Percentiles rank a stretch among this genome's conserved stretches.
phyloP scores from a whole-genome alignment of 208 protist species.

The Leishmania aethiopica region DNA sequence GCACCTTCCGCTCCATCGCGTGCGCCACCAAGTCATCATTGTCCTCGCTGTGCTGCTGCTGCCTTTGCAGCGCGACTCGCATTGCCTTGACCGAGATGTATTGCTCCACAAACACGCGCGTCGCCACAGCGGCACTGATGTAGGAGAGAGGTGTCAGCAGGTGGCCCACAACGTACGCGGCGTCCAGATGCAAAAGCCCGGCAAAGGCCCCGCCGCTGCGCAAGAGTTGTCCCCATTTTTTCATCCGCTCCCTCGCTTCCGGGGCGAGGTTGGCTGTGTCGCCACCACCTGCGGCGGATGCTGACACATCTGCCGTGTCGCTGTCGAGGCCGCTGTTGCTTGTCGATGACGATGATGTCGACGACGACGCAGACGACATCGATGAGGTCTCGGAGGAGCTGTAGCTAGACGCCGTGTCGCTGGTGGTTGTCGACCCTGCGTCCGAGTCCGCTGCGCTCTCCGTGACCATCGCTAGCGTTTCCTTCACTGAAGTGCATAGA shows the following conservation, averaged over 20 bases:
- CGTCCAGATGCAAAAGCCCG: slow-evolving; percentile 34
- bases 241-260: slow-evolving; percentile 33
- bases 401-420: not conserved
- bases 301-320: not conserved
- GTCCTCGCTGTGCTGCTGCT: slow-evolving; percentile 4
- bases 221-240: slow-evolving; percentile 51
- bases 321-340: not conserved
- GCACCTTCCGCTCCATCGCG: slow-evolving; percentile 59
- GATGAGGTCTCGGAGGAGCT: not conserved
- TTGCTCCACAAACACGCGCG: slow-evolving; percentile 69
- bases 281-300: slow-evolving; percentile 1
- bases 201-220: slow-evolving; percentile 28
- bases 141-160: slow-evolving; percentile 37
- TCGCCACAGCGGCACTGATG: slow-evolving; percentile 56
- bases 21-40: slow-evolving; percentile 31
- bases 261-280: slow-evolving; percentile 29
- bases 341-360: not conserved
- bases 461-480: slow-evolving; percentile 34
- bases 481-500: slow-evolving; percentile 35
- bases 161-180: slow-evolving; percentile 25
- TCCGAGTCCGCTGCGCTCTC: not conserved
- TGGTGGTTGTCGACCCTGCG: not conserved
- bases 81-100: slow-evolving; percentile 80
- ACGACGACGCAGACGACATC: not conserved
- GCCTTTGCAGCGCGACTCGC: slow-evolving; percentile 46